Evolutionary conservation across 441 rosid species (phyloP).

Genomic region (Aquilaria agallochum): DNA sequence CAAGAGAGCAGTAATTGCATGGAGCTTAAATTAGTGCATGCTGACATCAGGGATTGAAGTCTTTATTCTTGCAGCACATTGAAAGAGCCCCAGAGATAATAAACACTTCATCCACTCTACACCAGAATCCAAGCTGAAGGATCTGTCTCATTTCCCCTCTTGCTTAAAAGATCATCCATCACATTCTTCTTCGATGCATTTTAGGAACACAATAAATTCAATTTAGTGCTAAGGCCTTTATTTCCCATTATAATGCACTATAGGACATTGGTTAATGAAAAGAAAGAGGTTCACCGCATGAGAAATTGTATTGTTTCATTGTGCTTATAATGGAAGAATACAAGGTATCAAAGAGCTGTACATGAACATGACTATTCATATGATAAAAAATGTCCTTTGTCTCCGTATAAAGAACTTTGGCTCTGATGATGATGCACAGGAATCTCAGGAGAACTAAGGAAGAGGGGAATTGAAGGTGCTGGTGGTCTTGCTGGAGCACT

Average conservation of each 20-base stretch:
- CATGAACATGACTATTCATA: no score
- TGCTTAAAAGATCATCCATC: constrained; percentile 50
- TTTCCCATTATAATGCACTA: neutral
- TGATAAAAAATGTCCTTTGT: no score
- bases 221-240: neutral
- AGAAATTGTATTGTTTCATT: no score
- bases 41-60: neutral
- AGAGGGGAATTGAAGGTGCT: no score
- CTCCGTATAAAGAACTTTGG: no score
- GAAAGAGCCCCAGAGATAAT: neutral
- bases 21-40: no score
- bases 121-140: constrained; percentile 93
- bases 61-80: neutral
- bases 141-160: constrained; percentile 68
- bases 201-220: constrained; percentile 23
- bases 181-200: constrained; percentile 79
- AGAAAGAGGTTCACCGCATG: no score
- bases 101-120: neutral
- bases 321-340: no score
- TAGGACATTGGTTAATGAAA: neutral
- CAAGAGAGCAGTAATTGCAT: neutral
- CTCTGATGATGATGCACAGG: no score
- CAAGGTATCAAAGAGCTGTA: no score
- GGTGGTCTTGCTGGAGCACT: no score
- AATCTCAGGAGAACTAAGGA: no score